Evolutionary conservation across 768 basidiomycete species (phyloP), one percentile per base, ranked within the genome.

Genomic region (Antrodiella citrinella): DNA sequence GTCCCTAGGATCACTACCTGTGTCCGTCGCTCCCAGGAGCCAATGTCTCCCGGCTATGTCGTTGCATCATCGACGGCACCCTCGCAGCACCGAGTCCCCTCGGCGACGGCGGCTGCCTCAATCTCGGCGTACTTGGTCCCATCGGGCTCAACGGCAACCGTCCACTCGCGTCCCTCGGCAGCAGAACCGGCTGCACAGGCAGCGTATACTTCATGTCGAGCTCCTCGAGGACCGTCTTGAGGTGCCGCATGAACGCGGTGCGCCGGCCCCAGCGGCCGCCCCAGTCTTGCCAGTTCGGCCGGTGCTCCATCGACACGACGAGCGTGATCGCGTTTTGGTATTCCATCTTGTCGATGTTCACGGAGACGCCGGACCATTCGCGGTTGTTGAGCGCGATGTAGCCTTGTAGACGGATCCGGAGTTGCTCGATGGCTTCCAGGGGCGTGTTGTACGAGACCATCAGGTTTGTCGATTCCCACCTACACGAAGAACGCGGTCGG

Each of bases 271-370:
- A 88, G 51, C 86, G 72, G 18, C 78, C 88, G 44, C 84, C 86
- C 87, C 87, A 91, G 60, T 90, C 86, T 61, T 90, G 88, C 88
- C 87, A 91, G 60, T 87, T 88, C 30, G 81, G 75, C 47, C 84
- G 80, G 65, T 89, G 87, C 65, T 90, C 86, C 62, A 90, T 74
- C 25, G 78, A 78, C 46, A 89, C 74, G 40, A 75, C 74, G 51
- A 89, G 70, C 57, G 75, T 65, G 49, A 89, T 78, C 5, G 81
- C 76, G 56, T 87, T 88, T 61, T 86, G 84, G 57, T 72, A 84
- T 55, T 86, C 82, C 82, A 90, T 87, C 58, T 78, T 84, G 66
- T 89, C 82, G 56, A 90, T 87, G 56, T 84, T 81, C 46, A 87
- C 72, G 24, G 62, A 63, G 51, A 71, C 78, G 46, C 72, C 69